Evolutionary conservation across 1,284 basidiomycete species (phyloP).

Genomic region (Wolfiporia cocos): DNA sequence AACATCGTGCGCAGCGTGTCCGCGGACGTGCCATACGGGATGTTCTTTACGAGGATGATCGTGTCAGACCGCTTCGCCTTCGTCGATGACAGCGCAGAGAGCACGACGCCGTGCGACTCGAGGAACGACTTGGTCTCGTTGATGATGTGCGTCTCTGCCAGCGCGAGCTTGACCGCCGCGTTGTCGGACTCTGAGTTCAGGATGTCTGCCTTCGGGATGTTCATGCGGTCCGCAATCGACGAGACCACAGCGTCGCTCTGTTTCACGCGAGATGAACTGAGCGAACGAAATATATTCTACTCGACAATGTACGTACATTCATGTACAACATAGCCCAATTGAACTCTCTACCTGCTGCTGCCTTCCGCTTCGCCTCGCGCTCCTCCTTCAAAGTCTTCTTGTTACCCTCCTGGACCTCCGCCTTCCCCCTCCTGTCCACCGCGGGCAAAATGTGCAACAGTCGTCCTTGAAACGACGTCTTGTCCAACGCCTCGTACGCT

Average conservation of each 20-base stretch:
- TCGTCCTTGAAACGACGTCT: slow-evolving; percentile 87
- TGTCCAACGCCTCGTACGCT: slow-evolving; percentile 80
- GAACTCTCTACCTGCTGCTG: slow-evolving; percentile 76
- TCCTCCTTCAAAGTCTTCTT: slow-evolving; percentile 67
- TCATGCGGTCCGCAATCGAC: slow-evolving; percentile 33
- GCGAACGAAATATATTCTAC: slow-evolving; percentile 12
- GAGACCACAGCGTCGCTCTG: slow-evolving; percentile 53
- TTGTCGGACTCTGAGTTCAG: slow-evolving; percentile 73
- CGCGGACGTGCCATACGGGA: slow-evolving; percentile 84
- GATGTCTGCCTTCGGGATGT: slow-evolving; percentile 74
- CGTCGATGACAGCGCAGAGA: slow-evolving; percentile 51
- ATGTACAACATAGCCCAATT: slow-evolving; percentile 97
- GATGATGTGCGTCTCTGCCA: slow-evolving; percentile 95
- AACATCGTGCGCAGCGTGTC: slow-evolving; percentile 79
- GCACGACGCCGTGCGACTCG: slow-evolving; percentile 64
- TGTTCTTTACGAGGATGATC: slow-evolving; percentile 92
- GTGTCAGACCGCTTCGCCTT: slow-evolving; percentile 64
- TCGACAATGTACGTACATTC: slow-evolving; percentile 68
- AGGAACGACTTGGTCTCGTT: slow-evolving; percentile 91
- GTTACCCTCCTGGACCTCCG: slow-evolving; percentile 34
- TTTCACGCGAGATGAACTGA: background rate
- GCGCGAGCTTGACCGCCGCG: slow-evolving; percentile 88
- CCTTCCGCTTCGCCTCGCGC: slow-evolving; percentile 65
- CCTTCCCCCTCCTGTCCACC: slow-evolving; percentile 54
- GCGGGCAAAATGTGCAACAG: slow-evolving; percentile 87